phyloP scores from a whole-genome alignment of 2,329 filamentous ascomycete genomes.

The Diaporthe sp. region DNA sequence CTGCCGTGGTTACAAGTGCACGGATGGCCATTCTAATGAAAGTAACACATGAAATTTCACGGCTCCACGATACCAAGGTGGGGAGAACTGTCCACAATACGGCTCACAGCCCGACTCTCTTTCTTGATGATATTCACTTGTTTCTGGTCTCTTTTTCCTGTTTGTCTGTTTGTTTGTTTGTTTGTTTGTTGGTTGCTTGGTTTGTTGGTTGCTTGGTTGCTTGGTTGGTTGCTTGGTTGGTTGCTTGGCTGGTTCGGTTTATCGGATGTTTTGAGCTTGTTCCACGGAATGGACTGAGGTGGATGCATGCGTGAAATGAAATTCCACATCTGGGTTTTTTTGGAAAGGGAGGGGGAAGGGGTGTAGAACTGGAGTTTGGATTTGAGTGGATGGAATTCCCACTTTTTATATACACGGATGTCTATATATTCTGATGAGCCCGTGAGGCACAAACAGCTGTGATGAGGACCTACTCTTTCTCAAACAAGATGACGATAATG shows the following conservation, averaged over 20 bases:
- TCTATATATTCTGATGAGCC: slow-evolving; percentile 20
- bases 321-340: background rate
- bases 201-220: too few species aligned
- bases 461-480: background rate
- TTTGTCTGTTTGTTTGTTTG: background rate
- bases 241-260: too few species aligned
- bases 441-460: slow-evolving; percentile 10
- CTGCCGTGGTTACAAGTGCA: slow-evolving; percentile 7
- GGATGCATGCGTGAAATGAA: slow-evolving; percentile 10
- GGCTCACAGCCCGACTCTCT: background rate
- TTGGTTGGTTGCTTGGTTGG: too few species aligned
- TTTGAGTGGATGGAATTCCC: background rate
- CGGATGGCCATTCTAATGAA: background rate
- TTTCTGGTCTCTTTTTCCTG: background rate
- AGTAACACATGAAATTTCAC: background rate
- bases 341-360: background rate
- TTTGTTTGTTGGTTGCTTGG: too few species aligned
- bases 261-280: slow-evolving; percentile 10
- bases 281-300: background rate
- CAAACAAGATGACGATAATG: background rate
- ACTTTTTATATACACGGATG: slow-evolving; percentile 13
- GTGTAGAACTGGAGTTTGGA: slow-evolving; percentile 22
- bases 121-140: slow-evolving; percentile 8
- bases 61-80: slow-evolving; percentile 20
- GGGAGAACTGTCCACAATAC: slow-evolving; percentile 1